Conservation (phyloP, 1,284 basidiomycete species). For the Trametes pubescens region DNA sequence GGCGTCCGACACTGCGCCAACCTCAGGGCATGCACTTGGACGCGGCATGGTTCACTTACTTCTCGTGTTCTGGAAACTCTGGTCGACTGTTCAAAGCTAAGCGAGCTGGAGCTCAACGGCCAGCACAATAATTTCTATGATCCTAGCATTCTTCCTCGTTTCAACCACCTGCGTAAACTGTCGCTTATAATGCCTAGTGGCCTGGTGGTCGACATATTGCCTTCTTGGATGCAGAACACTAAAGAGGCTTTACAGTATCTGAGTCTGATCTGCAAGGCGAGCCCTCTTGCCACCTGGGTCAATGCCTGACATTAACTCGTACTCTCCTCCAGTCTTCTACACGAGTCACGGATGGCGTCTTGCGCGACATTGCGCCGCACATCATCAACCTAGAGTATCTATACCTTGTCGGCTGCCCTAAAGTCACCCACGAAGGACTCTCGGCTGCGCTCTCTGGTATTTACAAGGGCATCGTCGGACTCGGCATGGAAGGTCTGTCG, state of each 20-base stretch:
- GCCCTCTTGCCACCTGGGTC: constrained; percentile 22
- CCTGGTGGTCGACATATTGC: constrained; percentile 57
- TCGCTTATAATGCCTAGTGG: constrained; percentile 76
- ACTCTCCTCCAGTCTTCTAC: constrained; percentile 53
- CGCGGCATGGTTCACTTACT: constrained; percentile 73
- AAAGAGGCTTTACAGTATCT: constrained; percentile 58
- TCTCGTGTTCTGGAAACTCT: constrained; percentile 63
- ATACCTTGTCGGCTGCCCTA: constrained; percentile 69
- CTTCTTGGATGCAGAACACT: constrained; percentile 57
- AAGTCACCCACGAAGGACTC: constrained; percentile 69
- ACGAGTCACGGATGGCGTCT: constrained; percentile 61
- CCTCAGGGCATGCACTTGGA: constrained; percentile 73
- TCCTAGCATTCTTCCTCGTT: constrained; percentile 54
- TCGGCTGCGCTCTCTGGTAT: constrained; percentile 55
- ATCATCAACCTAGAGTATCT: constrained; percentile 61
- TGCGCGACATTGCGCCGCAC: constrained; percentile 56
- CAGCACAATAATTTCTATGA: constrained; percentile 62
- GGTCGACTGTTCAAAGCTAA: constrained; percentile 49
- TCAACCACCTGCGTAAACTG: constrained; percentile 53
- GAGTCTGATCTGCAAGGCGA: constrained; percentile 73
- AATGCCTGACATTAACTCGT: constrained; percentile 10
- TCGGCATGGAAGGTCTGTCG: constrained; percentile 73
- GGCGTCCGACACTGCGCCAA: constrained; percentile 68
- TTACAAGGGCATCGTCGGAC: constrained; percentile 52
- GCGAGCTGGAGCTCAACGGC: constrained; percentile 75